Evolutionary conservation across 176 grass and related monocot genomes (phyloP), one percentile per base, ranked within the genome.

Genomic region (Ampelocalamus luodianensis): DNA sequence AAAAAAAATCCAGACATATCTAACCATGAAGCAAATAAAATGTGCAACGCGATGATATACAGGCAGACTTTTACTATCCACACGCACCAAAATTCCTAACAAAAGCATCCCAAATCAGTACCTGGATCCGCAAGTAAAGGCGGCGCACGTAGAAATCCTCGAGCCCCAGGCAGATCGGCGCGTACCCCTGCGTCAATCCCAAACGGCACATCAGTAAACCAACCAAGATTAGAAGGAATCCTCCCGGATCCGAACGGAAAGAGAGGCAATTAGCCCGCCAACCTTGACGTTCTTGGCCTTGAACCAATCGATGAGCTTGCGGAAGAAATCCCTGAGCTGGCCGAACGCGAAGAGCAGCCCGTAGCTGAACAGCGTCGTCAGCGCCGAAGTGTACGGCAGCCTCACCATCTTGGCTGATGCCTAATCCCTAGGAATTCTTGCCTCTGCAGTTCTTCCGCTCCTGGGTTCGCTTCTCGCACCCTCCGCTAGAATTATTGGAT

Each of bases 71-170:
- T 46, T 44, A 49, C 18, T 34, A 15, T 29, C 16, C 20, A 50
- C 50, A 37, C 24, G 9, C 44, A 23, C 5, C 10, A 9, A 15
- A 79, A 73, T 89, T 85, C 50, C 46, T 55, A 68, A 4, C 4
- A 20, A 64, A 59, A 37, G 13, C 18, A 89, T 76, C 38, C 24
- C 73, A 60, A 65, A 62, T 27, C 44, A 48, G 8, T 43, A 92
- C 92, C 92, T 92, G 88, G 82, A 94, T 92, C 63, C 91, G 85
- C 64, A 94, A 68, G 65, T 97, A 92, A 24, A 96, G 86, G 44
- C 94, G 94, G 17, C 94, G 94, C 54, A 89, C 85, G 51, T 96
- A 96, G 78, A 96, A 96, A 91, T 96, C 94, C 73, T 96, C 94
- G 32, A 93, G 71, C 14, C 94, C 94, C 37, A 96, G 70, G 81